Base-by-base conservation (phyloP, 495 filamentous ascomycete species). In the Tuber magnatum region DNA sequence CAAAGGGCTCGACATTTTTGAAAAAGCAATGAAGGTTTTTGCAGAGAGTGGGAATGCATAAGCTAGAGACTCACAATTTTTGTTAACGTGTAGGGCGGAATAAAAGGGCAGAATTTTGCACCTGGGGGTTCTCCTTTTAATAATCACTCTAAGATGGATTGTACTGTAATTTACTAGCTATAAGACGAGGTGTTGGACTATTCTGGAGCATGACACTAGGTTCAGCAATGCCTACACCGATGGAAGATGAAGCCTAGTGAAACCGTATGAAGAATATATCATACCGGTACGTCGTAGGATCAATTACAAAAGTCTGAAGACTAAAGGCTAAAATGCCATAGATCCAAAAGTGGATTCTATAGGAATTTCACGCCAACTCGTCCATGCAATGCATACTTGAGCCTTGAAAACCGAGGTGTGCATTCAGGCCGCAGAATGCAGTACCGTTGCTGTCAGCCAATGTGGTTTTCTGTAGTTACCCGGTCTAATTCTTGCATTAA, bases 1-100 rank as follows among this genome's bases (percentile, higher is more conserved):
- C 77, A 86, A 90, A 73, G 93, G 92, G 1, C 82, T 98, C 83
- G 81, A 80, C 65, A 93, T 97, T 46, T 80, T 99, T 78, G 92
- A 90, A 75, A 88, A 92, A 78, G 91, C 94, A 1, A 90, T 98
- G 82, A 84, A 85, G 22, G 87, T 61, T 40, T 76, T 80, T 46
- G 71, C 38, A 18, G 40, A 69, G 73, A 70, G 56, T 1, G 68
- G 18, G 48, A 65, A 65, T 65, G 0, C 14, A 65, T 65, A 65
- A 20, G 28, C 18, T 65, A 18, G 32, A 65, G 28, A 32, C 32
- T 35, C 32, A 65, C 32, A 28, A 35, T 35, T 35, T 5, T 35
- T 3, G 16, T 65, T 28, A 35, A 8, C 28, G 28, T 18, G 28
- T 35, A 61, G 14, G 28, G 56, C n/a, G 4, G 28, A n/a, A n/a